Conservation (phyloP, 2,329 filamentous ascomycete genomes). For the Trichoderma koningii region DNA sequence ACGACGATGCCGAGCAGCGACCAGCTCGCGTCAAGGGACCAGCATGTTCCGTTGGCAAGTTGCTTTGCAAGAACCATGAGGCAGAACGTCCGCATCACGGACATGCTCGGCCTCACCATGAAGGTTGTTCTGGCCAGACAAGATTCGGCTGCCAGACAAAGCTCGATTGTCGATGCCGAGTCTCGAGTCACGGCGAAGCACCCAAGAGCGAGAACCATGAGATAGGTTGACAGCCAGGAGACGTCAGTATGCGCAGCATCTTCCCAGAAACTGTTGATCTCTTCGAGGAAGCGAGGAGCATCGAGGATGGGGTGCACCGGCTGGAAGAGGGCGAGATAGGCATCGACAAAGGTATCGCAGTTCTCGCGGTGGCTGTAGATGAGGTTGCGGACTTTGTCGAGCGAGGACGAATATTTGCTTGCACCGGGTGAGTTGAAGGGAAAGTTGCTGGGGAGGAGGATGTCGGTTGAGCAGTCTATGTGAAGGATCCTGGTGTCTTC, state of each 20-base stretch:
- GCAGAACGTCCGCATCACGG: conserved; percentile 27
- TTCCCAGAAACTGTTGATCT: conserved; percentile 5
- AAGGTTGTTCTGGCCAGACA: conserved; percentile 29
- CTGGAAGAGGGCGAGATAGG: conserved; percentile 7
- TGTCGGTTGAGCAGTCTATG: conserved; percentile 5
- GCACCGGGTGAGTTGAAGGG: conserved; percentile 7
- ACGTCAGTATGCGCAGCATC: background rate
- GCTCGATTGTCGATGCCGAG: conserved; percentile 13
- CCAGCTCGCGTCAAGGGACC: conserved; percentile 15
- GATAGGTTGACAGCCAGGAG: conserved; percentile 26
- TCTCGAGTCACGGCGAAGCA: conserved; percentile 15
- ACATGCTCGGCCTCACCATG: conserved; percentile 28
- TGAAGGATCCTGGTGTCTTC: background rate
- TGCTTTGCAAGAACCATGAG: conserved; percentile 29
- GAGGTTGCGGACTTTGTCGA: conserved; percentile 1
- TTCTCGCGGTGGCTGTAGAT: background rate
- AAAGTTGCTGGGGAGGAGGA: conserved; percentile 13
- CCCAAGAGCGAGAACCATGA: conserved; percentile 28
- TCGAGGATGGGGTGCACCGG: conserved; percentile 16
- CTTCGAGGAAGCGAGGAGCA: background rate
- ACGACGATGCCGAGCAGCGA: conserved; percentile 10
- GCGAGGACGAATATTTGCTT: background rate
- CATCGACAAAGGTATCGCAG: conserved; percentile 6
- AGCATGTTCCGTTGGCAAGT: conserved; percentile 24
- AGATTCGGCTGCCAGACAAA: conserved; percentile 30